Conservation (phyloP, 2,329 filamentous ascomycete genomes). For the Colletotrichum viniferum region DNA sequence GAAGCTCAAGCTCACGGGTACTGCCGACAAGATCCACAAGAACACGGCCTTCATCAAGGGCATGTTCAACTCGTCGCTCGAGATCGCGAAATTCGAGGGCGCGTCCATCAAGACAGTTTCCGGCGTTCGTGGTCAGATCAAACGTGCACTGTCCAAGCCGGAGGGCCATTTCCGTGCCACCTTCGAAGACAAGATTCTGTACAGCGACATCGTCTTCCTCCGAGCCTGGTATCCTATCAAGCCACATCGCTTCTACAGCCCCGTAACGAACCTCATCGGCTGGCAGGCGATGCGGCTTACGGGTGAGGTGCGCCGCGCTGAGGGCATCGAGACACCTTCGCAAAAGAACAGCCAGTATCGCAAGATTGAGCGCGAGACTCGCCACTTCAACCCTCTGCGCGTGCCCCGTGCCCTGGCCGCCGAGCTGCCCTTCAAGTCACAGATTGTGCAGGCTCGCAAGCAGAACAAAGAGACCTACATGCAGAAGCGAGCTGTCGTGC, state of each 20-base stretch:
- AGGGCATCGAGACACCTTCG: slow-evolving; percentile 77
- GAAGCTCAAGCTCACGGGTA: slow-evolving; percentile 95
- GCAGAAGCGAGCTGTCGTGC: slow-evolving; percentile 92
- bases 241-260: slow-evolving; percentile 96
- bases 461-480: slow-evolving; percentile 86
- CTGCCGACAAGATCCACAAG: slow-evolving; percentile 97
- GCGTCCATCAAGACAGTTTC: slow-evolving; percentile 96
- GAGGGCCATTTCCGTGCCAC: slow-evolving; percentile 96
- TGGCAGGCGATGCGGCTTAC: slow-evolving; percentile 96
- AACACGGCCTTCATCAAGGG: slow-evolving; percentile 99
- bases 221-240: slow-evolving; percentile 97
- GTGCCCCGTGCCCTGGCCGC: slow-evolving; percentile 83
- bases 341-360: slow-evolving; percentile 88
- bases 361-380: slow-evolving; percentile 64
- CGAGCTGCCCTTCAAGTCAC: slow-evolving; percentile 88
- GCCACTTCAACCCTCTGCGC: slow-evolving; percentile 79
- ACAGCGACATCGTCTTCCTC: slow-evolving; percentile 95
- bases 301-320: slow-evolving; percentile 82
- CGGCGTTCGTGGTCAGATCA: slow-evolving; percentile 95
- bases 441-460: slow-evolving; percentile 81
- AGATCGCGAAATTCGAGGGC: slow-evolving; percentile 98
- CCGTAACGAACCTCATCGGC: slow-evolving; percentile 88
- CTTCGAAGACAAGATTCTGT: slow-evolving; percentile 97
- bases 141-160: slow-evolving; percentile 88
- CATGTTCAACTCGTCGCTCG: slow-evolving; percentile 93